A percentile compares a stretch with the other conserved stretches of the same genome.
Evolutionary conservation across 306 rosid genomes (phyloP).

Genomic region (Canavalia gladiata): DNA sequence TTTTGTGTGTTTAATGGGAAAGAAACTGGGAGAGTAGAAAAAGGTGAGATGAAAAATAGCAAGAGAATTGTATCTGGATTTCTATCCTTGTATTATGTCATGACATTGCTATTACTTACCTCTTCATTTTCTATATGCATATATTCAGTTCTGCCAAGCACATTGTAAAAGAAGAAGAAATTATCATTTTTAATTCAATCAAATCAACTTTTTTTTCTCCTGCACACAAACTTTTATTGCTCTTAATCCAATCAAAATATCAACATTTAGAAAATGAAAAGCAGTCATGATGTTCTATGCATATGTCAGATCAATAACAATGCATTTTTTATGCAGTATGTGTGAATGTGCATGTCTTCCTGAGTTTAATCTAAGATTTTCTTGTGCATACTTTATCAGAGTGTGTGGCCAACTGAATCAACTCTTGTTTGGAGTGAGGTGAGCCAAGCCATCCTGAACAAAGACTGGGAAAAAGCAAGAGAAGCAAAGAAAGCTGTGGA

Average conservation of each 20-base stretch:
- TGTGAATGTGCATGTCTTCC: neutral
- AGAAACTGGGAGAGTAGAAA: neutral
- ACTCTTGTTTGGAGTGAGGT: slow-evolving; percentile 66
- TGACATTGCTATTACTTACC: neutral
- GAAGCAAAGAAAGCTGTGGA: slow-evolving; percentile 72
- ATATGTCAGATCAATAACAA: neutral
- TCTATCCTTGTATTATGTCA: neutral
- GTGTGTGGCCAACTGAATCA: slow-evolving; percentile 71
- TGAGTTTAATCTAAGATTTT: slow-evolving; percentile 27
- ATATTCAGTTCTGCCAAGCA: neutral
- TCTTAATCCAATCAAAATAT: neutral
- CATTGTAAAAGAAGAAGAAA: neutral
- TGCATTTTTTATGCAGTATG: neutral
- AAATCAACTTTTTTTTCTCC: neutral
- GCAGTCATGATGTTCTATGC: slow-evolving; percentile 1
- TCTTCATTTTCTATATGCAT: neutral
- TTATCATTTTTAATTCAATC: neutral
- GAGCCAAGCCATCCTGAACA: slow-evolving; percentile 66
- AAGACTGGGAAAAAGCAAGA: slow-evolving; percentile 76
- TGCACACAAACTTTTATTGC: neutral
- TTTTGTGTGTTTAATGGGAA: neutral
- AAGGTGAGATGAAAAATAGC: neutral
- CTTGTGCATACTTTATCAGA: slow-evolving; percentile 48
- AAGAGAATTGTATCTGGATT: neutral
- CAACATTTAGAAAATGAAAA: slow-evolving; percentile 2